These are phyloP conservation scores for Xylaria sp. DNA, from an alignment of 2,329 filamentous ascomycete genomes.

Conservation along the genomic window DNA sequence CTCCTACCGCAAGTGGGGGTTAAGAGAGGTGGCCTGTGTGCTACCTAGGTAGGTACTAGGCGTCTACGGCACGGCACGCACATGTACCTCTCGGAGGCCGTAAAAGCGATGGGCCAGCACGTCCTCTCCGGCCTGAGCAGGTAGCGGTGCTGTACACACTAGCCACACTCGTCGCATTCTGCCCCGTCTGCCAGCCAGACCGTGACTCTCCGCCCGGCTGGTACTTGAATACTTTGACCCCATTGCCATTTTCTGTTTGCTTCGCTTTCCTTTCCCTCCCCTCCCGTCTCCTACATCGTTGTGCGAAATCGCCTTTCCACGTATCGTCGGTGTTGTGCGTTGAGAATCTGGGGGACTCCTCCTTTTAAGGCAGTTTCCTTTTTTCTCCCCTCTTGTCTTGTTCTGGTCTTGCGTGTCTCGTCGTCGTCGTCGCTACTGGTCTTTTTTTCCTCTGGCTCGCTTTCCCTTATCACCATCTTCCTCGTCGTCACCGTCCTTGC, in stretches of 20 bases:
- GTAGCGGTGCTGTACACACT: conserved; percentile 13
- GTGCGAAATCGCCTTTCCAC: conserved; percentile 43
- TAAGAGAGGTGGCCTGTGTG: background rate
- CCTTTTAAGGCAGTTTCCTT: conserved; percentile 50
- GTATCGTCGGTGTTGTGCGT: conserved; percentile 47
- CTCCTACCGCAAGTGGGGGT: background rate
- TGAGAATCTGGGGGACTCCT: conserved; percentile 47
- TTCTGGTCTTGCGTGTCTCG: conserved; percentile 40
- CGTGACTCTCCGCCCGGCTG: conserved; percentile 24
- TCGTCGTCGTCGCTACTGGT: conserved; percentile 35
- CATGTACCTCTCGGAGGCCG: background rate
- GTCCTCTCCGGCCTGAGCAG: background rate
- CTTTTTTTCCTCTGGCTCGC: conserved; percentile 40
- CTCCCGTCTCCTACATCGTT: conserved; percentile 43
- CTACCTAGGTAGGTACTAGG: background rate
- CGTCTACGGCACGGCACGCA: background rate
- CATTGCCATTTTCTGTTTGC: conserved; percentile 34
- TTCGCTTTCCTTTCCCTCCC: conserved; percentile 39
- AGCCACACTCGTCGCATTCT: conserved; percentile 20
- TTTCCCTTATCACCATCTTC: conserved; percentile 34
- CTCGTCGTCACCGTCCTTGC: conserved; percentile 30
- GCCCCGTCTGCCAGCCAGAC: conserved; percentile 2
- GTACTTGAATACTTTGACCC: conserved; percentile 33
- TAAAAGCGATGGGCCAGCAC: background rate
- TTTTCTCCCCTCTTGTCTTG: conserved; percentile 35